phyloP scores from a whole-genome alignment of 495 filamentous ascomycete genomes.

The Neurospora africana region DNA sequence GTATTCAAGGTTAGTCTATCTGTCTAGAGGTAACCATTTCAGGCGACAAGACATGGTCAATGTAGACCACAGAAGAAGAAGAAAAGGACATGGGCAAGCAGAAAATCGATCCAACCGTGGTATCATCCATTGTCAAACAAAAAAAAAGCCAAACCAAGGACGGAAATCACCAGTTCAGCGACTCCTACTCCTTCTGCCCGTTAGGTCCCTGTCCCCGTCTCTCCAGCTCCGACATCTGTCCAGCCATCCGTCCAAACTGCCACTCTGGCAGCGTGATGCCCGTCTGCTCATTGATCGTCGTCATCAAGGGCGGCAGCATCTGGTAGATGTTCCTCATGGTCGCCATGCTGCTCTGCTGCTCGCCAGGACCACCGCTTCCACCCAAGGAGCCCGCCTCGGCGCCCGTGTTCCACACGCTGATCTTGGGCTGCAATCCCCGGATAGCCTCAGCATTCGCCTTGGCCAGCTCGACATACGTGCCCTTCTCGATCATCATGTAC shows the following conservation, averaged over 20 bases:
- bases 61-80: neutral
- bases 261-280: constrained; percentile 65
- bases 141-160: neutral
- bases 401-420: constrained; percentile 79
- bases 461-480: constrained; percentile 52
- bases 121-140: neutral
- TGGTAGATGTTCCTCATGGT: constrained; percentile 55
- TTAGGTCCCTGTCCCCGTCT: neutral
- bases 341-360: constrained; percentile 23
- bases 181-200: neutral
- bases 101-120: neutral
- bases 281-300: constrained; percentile 75
- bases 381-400: constrained; percentile 25
- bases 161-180: neutral
- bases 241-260: constrained; percentile 45
- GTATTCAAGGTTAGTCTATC: neutral
- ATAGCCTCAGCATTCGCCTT: constrained; percentile 62
- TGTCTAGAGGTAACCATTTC: neutral
- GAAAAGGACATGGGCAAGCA: neutral
- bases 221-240: constrained; percentile 18
- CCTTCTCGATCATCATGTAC: constrained; percentile 68
- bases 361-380: constrained; percentile 15
- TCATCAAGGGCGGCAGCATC: constrained; percentile 65
- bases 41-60: neutral
- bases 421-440: constrained; percentile 72